A percentile compares a stretch with the other conserved stretches of the same genome.
phyloP scores from a whole-genome alignment of 2,329 filamentous ascomycete species.

The Aspergillus felis region DNA sequence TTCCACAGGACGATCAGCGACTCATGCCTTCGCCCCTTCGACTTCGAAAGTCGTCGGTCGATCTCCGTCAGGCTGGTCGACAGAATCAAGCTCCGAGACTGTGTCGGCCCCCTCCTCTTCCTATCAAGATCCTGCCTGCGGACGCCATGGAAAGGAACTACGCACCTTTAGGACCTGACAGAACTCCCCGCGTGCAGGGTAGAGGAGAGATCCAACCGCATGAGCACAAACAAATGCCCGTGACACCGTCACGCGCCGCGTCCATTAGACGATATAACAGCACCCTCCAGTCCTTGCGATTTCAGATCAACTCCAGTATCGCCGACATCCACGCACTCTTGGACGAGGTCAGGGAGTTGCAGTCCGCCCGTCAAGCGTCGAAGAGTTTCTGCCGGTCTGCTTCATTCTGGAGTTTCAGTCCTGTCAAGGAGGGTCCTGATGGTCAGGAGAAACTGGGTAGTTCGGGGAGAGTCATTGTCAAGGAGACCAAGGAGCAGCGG shows the following conservation, averaged over 20 bases:
- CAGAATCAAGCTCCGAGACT: background rate
- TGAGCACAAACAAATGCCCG: background rate
- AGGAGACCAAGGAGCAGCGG: slow-evolving; percentile 32
- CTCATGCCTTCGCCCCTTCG: slow-evolving; percentile 26
- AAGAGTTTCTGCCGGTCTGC: slow-evolving; percentile 26
- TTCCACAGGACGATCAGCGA: slow-evolving; percentile 3
- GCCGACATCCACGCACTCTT: slow-evolving; percentile 23
- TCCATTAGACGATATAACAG: slow-evolving; percentile 22
- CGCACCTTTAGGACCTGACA: background rate
- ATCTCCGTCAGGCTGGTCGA: background rate
- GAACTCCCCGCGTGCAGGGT: background rate
- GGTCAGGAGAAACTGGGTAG: background rate
- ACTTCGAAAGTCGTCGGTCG: slow-evolving; percentile 18
- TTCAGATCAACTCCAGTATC: slow-evolving; percentile 26
- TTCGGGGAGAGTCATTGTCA: background rate
- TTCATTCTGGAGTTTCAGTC: slow-evolving; percentile 41
- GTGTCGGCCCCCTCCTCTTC: slow-evolving; percentile 16
- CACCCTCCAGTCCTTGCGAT: slow-evolving; percentile 20
- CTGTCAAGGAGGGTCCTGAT: slow-evolving; percentile 15
- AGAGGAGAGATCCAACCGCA: background rate
- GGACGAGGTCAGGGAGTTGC: slow-evolving; percentile 19
- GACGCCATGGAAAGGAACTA: background rate
- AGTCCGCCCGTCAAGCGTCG: slow-evolving; percentile 21
- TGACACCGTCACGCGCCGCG: slow-evolving; percentile 4
- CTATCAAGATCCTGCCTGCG: slow-evolving; percentile 16